These are phyloP conservation scores for Lizonia empirigonia DNA, from an alignment of 2,329 filamentous ascomycete species.

Conservation along the genomic window DNA sequence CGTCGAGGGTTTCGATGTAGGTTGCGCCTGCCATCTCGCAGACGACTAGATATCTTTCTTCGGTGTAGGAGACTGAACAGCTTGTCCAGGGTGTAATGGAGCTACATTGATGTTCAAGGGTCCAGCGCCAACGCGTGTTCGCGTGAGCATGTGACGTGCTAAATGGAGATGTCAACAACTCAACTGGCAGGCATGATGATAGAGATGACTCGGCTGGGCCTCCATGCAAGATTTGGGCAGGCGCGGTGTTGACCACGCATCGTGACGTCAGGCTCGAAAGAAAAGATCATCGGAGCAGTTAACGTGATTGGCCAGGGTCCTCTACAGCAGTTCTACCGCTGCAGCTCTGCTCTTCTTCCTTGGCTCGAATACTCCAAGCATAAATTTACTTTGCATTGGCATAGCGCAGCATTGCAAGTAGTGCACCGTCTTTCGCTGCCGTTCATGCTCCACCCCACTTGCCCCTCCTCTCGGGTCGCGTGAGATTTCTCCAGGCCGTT, in stretches of 20 bases:
- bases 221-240: not conserved
- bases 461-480: slow-evolving; percentile 35
- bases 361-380: no score
- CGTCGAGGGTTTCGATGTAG: slow-evolving; percentile 61
- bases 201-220: no score
- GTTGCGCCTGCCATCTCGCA: no score
- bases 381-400: not conserved
- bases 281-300: slow-evolving; percentile 5
- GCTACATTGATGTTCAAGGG: no score
- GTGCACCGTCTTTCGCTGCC: no score
- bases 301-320: slow-evolving; percentile 9
- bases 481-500: slow-evolving; percentile 23
- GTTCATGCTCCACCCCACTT: slow-evolving; percentile 6
- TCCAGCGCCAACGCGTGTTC: no score
- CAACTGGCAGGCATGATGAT: no score
- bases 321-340: slow-evolving; percentile 2
- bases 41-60: no score
- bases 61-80: no score
- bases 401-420: slow-evolving; percentile 8
- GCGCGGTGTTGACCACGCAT: not conserved
- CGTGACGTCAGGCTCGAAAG: slow-evolving; percentile 3
- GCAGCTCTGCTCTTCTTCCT: not conserved
- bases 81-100: no score
- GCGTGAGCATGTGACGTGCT: slow-evolving; percentile 13
- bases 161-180: no score